phyloP scores from a whole-genome alignment of 495 filamentous ascomycete species.

The Tuber brumale region DNA sequence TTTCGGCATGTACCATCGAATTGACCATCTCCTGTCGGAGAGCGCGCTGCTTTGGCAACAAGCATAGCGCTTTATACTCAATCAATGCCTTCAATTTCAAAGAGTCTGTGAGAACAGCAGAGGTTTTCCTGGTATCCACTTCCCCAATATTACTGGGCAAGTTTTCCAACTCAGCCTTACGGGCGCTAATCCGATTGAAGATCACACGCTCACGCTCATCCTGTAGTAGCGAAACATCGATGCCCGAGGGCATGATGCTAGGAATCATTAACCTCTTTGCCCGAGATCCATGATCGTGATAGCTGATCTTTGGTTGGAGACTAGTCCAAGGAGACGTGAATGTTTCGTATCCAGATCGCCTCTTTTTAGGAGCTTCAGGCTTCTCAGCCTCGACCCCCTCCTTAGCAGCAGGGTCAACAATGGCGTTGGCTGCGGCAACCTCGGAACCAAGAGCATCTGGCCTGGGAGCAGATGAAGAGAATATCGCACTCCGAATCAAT shows the following conservation, averaged over 20 bases:
- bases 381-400: slow-evolving; percentile 66
- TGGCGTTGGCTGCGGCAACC: slow-evolving; percentile 28
- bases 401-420: slow-evolving; percentile 47
- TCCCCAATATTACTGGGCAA: slow-evolving; percentile 73
- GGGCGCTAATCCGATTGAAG: slow-evolving; percentile 78
- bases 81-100: slow-evolving; percentile 85
- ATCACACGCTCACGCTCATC: slow-evolving; percentile 80
- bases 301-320: slow-evolving; percentile 53
- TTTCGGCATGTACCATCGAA: slow-evolving; percentile 87
- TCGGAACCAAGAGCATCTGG: slow-evolving; percentile 42
- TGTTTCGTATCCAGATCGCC: slow-evolving; percentile 38
- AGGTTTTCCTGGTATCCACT: slow-evolving; percentile 68
- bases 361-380: slow-evolving; percentile 47
- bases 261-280: slow-evolving; percentile 69
- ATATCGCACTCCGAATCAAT: slow-evolving; percentile 39
- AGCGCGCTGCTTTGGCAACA: slow-evolving; percentile 76
- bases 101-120: slow-evolving; percentile 57
- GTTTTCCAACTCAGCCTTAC: slow-evolving; percentile 73
- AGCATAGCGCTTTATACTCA: slow-evolving; percentile 78
- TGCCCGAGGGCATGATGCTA: slow-evolving; percentile 78
- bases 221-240: slow-evolving; percentile 72
- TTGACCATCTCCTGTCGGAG: slow-evolving; percentile 77
- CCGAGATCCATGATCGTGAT: slow-evolving; percentile 66
- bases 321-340: slow-evolving; percentile 41
- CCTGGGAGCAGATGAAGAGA: slow-evolving; percentile 35